These are phyloP conservation scores for Curvularia verruculosa DNA, from an alignment of 2,329 filamentous ascomycete species.

Conservation along the genomic window DNA sequence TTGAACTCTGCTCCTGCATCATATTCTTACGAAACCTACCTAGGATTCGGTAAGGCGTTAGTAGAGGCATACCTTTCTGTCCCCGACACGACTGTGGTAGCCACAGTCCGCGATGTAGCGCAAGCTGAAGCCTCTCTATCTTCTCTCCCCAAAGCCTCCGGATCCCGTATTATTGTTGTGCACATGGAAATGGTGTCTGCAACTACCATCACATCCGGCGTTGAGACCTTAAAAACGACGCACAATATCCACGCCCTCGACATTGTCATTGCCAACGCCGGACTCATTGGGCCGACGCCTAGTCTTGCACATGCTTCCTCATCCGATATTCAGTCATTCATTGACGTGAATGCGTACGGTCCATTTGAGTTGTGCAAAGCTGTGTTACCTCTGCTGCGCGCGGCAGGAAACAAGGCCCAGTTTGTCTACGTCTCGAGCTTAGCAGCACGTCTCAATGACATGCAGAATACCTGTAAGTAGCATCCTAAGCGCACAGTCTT, in stretches of 20 bases:
- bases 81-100: constrained; percentile 51
- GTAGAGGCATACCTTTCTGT: constrained; percentile 44
- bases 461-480: constrained; percentile 9
- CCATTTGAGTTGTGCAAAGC: constrained; percentile 25
- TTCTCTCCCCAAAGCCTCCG: neutral
- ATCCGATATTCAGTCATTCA: constrained; percentile 16
- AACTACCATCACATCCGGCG: constrained; percentile 31
- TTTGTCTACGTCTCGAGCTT: constrained; percentile 26
- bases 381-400: constrained; percentile 15
- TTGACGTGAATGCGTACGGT: constrained; percentile 26
- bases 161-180: constrained; percentile 9
- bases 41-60: constrained; percentile 48
- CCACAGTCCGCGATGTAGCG: constrained; percentile 46
- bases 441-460: constrained; percentile 15
- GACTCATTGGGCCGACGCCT: neutral
- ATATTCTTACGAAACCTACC: neutral
- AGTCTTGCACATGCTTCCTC: neutral
- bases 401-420: constrained; percentile 10
- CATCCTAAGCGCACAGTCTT: neutral
- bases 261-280: neutral
- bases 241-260: neutral
- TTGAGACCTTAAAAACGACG: neutral
- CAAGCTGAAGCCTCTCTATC: constrained; percentile 33
- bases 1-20: neutral
- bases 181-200: constrained; percentile 20